These are phyloP conservation scores for Pachysandra terminalis DNA, from an alignment of 164 flowering plant species.

Conservation along the genomic window DNA sequence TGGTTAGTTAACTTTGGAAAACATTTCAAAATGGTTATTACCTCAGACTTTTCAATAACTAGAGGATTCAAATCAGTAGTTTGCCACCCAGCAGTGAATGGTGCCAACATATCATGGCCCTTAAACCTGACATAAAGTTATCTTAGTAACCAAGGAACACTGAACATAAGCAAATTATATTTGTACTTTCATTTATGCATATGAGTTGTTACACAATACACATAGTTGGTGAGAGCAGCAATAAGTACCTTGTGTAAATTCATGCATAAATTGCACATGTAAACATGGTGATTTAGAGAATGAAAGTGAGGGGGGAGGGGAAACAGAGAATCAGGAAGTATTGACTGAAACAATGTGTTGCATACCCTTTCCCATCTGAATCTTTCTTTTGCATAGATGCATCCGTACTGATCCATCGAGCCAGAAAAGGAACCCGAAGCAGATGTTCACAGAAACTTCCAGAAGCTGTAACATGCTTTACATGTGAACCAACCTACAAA, in stretches of 20 bases:
- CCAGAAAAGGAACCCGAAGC: conserved; percentile 16
- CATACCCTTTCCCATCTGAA: conserved; percentile 36
- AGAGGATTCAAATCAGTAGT: conserved; percentile 66
- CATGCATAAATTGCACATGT: background rate
- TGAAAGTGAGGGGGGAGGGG: background rate
- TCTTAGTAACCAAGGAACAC: conserved; percentile 1
- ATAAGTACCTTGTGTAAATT: background rate
- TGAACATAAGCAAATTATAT: background rate
- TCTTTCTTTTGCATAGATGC: conserved; percentile 44
- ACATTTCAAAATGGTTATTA: conserved; percentile 19
- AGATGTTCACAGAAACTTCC: conserved; percentile 30
- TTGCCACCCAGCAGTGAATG: conserved; percentile 97
- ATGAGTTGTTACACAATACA: background rate
- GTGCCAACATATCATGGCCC: conserved; percentile 98
- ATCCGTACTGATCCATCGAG: conserved; percentile 41
- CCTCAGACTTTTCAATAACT: conserved; percentile 88
- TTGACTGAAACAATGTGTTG: background rate
- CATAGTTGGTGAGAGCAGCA: background rate
- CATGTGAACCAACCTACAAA: conserved; percentile 19
- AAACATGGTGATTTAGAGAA: background rate
- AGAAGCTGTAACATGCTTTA: conserved; percentile 29
- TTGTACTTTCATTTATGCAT: background rate
- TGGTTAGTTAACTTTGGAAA: background rate
- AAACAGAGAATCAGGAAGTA: background rate
- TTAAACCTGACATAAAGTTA: conserved; percentile 44